Base-by-base conservation (phyloP, 495 filamentous ascomycete species). In the Penicillium arizonense region DNA sequence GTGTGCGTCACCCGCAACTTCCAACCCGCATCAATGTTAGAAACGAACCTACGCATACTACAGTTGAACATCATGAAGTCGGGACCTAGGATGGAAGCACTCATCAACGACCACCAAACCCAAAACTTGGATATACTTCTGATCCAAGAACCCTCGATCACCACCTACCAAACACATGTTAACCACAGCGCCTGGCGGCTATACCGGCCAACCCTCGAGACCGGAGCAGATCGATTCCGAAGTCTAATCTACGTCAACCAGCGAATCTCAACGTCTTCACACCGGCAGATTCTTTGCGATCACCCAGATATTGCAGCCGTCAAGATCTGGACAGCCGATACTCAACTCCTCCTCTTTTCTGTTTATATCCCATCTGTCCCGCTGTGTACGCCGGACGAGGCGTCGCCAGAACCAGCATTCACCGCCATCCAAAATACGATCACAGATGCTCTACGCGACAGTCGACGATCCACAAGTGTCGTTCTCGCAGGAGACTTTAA, bases 31-130 rank as follows among this genome's bases (percentile, higher is more conserved):
- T 8, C 24, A 54, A 61, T 70, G 46, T 50, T 57, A 48, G 44
- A 50, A 32, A 50, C 8, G 43, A 70, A 63, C 44, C 57, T 70
- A 11, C 52, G 49, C 21, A n/a, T 67, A 28, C 53, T 70, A 55
- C 45, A 69, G 55, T 42, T 67, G 55, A 67, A 69, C 35, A 67
- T 62, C 2, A 56, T 52, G 58, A 63, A 67, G 55, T 65, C 55
- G 0, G 52, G 53, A 40, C 30, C 56, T 44, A 44, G 58, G 21
- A 67, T 70, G 41, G 59, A 70, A 40, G 64, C 61, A 39, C 59
- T 70, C 11, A 64, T 70, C 37, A 70, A 70, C 34, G 52, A 70
- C 26, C 56, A 39, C 14, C 30, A 64, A 11, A 70, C 28, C 23
- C 52, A 67, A 41, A 52, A 56, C 32, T 50, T 70, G 3, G 59